These are phyloP conservation scores for Rhodotorula sp. DNA, from an alignment of 1,284 basidiomycete genomes.

Conservation along the genomic window DNA sequence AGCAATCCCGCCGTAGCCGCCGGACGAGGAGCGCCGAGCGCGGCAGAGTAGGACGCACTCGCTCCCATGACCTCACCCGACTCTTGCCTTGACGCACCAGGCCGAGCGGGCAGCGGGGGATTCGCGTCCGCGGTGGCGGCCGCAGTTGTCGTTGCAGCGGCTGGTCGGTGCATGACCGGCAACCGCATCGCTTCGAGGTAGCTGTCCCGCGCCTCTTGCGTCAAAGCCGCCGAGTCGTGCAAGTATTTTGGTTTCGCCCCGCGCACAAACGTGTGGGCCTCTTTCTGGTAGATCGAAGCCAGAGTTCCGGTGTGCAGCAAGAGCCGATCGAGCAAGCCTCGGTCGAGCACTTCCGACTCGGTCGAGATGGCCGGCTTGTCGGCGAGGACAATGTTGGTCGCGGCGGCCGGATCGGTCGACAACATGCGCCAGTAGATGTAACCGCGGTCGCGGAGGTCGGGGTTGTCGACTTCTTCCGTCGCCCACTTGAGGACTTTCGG, in stretches of 20 bases:
- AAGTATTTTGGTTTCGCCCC: constrained; percentile 42
- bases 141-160: neutral
- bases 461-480: constrained; percentile 96
- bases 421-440: constrained; percentile 99
- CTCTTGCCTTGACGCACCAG: constrained; percentile 11
- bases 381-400: constrained; percentile 85
- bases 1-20: constrained; percentile 5
- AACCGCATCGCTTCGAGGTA: constrained; percentile 41
- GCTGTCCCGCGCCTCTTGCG: constrained; percentile 41
- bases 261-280: constrained; percentile 41
- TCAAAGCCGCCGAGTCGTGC: constrained; percentile 43
- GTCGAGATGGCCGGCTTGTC: constrained; percentile 93
- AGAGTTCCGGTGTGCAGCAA: constrained; percentile 46
- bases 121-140: neutral
- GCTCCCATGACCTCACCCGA: constrained; percentile 8
- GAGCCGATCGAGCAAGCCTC: constrained; percentile 86
- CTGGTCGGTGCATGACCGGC: neutral
- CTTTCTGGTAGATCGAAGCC: constrained; percentile 45
- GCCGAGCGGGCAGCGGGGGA: constrained; percentile 21
- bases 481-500: constrained; percentile 96
- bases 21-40: constrained; percentile 5
- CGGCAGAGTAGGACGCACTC: neutral
- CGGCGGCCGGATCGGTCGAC: constrained; percentile 85
- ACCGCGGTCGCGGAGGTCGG: constrained; percentile 91
- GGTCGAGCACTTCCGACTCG: constrained; percentile 94